phyloP scores from a whole-genome alignment of 2,329 filamentous ascomycete species.

The Lasiodiplodia citricola region DNA sequence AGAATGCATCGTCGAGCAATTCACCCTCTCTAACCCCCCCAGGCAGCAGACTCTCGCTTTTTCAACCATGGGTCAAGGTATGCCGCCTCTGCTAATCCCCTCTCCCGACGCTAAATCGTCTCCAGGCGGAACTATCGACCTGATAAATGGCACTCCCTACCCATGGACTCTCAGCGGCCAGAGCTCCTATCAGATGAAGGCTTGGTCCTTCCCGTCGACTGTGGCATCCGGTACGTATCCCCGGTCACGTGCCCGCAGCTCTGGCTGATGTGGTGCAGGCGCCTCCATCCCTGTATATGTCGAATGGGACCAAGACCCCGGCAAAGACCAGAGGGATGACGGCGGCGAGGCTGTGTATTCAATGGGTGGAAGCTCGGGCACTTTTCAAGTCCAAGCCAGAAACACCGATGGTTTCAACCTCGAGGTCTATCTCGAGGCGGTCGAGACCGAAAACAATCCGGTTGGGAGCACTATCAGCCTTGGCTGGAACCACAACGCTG shows the following conservation, averaged over 20 bases:
- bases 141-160: constrained; percentile 50
- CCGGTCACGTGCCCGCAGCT: not conserved
- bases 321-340: constrained; percentile 38
- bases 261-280: constrained; percentile 28
- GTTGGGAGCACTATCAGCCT: constrained; percentile 40
- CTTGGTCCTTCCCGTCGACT: constrained; percentile 43
- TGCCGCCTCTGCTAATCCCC: not conserved
- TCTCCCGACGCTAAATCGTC: constrained; percentile 18
- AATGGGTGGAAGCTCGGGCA: constrained; percentile 37
- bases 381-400: constrained; percentile 39
- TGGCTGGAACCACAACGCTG: constrained; percentile 43
- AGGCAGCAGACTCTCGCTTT: not conserved
- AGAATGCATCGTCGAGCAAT: not conserved
- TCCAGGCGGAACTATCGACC: constrained; percentile 42
- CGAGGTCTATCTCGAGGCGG: constrained; percentile 37
- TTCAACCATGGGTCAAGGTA: constrained; percentile 25
- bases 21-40: not conserved
- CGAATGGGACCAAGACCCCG: constrained; percentile 36
- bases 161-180: constrained; percentile 41
- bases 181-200: constrained; percentile 46
- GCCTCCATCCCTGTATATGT: constrained; percentile 40
- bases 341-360: constrained; percentile 44
- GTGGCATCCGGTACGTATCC: constrained; percentile 35
- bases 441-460: constrained; percentile 41
- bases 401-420: constrained; percentile 35